Conservation (phyloP, 805 yeast genomes). For the Candida maesae region DNA sequence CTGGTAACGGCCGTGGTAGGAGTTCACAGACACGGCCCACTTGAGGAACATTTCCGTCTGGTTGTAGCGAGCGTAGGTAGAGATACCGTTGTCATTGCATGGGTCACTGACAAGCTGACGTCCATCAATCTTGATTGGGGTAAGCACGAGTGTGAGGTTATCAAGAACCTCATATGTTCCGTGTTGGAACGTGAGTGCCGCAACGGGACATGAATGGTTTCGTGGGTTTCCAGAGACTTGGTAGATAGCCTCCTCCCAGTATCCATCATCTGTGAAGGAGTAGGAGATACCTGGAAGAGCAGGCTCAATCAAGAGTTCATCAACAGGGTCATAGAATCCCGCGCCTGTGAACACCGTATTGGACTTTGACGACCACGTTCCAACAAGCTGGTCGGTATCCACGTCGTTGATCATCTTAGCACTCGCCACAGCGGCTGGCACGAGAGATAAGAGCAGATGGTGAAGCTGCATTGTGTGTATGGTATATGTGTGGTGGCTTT, state of each 20-base stretch:
- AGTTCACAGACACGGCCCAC: slow-evolving; percentile 60
- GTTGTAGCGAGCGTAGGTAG: slow-evolving; percentile 67
- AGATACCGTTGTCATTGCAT: slow-evolving; percentile 59
- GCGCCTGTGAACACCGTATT: slow-evolving; percentile 97
- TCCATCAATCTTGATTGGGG: slow-evolving; percentile 85
- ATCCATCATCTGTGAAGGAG: slow-evolving; percentile 91
- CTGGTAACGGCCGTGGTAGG: slow-evolving; percentile 79
- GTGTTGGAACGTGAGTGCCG: slow-evolving; percentile 82
- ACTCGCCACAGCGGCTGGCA: background rate
- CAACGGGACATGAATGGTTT: slow-evolving; percentile 80
- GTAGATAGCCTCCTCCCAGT: slow-evolving; percentile 85
- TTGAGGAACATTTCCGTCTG: slow-evolving; percentile 59
- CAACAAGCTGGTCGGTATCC: slow-evolving; percentile 42
- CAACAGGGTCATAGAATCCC: slow-evolving; percentile 92
- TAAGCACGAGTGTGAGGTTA: slow-evolving; percentile 66
- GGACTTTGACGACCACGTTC: slow-evolving; percentile 95
- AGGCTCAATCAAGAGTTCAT: slow-evolving; percentile 92
- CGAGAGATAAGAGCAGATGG: slow-evolving; percentile 2
- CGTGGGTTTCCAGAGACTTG: slow-evolving; percentile 66
- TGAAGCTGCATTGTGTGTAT: slow-evolving; percentile 1
- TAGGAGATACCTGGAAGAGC: slow-evolving; percentile 91
- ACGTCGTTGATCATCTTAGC: slow-evolving; percentile 13
- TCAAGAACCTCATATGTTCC: slow-evolving; percentile 64
- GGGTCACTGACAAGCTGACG: slow-evolving; percentile 89
- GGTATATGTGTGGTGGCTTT: no score